Conservation (phyloP, 2,329 filamentous ascomycete genomes). For the Xylariales sp. region DNA sequence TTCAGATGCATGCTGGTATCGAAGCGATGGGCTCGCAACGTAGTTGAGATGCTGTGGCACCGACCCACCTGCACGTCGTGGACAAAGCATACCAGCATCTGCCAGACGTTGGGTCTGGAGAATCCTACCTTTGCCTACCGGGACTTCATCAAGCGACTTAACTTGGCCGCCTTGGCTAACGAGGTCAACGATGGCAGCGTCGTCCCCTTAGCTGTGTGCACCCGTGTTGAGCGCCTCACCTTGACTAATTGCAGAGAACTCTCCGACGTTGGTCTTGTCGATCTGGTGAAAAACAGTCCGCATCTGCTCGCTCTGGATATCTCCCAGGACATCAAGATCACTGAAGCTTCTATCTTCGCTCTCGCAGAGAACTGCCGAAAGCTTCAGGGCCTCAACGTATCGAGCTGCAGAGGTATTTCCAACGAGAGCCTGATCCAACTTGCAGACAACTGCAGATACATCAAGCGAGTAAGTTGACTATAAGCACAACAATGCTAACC, state of each 20-base stretch:
- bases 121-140: constrained; percentile 85
- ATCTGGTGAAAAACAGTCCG: constrained; percentile 72
- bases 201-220: constrained; percentile 75
- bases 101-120: constrained; percentile 66
- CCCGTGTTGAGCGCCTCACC: constrained; percentile 86
- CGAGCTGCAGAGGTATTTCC: constrained; percentile 77
- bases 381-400: constrained; percentile 90
- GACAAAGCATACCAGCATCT: constrained; percentile 76
- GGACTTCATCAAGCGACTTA: constrained; percentile 87
- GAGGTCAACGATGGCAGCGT: constrained; percentile 87
- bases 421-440: constrained; percentile 80
- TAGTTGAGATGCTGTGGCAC: constrained; percentile 92
- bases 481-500: not conserved
- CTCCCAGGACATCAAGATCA: constrained; percentile 73
- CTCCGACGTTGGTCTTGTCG: constrained; percentile 77
- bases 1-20: constrained; percentile 91
- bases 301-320: constrained; percentile 88
- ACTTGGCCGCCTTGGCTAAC: constrained; percentile 73
- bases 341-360: constrained; percentile 71
- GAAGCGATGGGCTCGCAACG: constrained; percentile 87
- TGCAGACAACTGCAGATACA: constrained; percentile 75
- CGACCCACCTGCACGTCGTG: constrained; percentile 86
- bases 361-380: constrained; percentile 79
- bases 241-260: constrained; percentile 84
- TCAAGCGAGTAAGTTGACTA: constrained; percentile 71